A percentile compares a stretch with the other conserved stretches of the same genome.
These are phyloP conservation scores for Hippophae rhamnoides DNA, from an alignment of 306 rosid species.

Conservation along the genomic window DNA sequence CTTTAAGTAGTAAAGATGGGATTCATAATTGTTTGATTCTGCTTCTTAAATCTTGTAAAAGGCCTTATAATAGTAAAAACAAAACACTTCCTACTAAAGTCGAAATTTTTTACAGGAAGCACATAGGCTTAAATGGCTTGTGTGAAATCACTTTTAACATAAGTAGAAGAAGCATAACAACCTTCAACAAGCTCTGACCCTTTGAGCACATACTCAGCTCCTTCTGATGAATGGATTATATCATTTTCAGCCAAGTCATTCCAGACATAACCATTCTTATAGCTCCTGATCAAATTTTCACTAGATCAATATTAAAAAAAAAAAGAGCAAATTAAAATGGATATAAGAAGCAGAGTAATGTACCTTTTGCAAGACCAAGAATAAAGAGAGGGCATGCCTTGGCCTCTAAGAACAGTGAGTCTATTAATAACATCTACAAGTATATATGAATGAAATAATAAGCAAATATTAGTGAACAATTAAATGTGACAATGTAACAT, in stretches of 20 bases:
- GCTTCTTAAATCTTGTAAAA: no score
- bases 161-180: conserved; percentile 28
- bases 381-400: conserved; percentile 70
- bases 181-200: conserved; percentile 64
- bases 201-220: conserved; percentile 74
- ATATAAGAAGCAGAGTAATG: background rate
- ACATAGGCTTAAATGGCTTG: no score
- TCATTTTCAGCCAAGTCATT: conserved; percentile 63
- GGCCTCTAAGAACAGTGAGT: conserved; percentile 61
- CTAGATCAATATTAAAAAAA: background rate
- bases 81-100: no score
- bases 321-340: background rate
- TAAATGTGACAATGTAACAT: background rate
- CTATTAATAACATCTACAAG: conserved; percentile 61
- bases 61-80: no score
- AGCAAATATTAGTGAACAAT: background rate
- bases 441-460: background rate
- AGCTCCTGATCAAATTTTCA: conserved; percentile 35
- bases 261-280: conserved; percentile 85
- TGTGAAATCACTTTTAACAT: no score
- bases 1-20: no score
- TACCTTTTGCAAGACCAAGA: conserved; percentile 95
- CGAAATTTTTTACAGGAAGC: no score
- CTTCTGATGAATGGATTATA: conserved; percentile 62
- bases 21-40: no score